These are phyloP conservation scores for Fusarium citri DNA, from an alignment of 2,329 filamentous ascomycete species.

Conservation along the genomic window DNA sequence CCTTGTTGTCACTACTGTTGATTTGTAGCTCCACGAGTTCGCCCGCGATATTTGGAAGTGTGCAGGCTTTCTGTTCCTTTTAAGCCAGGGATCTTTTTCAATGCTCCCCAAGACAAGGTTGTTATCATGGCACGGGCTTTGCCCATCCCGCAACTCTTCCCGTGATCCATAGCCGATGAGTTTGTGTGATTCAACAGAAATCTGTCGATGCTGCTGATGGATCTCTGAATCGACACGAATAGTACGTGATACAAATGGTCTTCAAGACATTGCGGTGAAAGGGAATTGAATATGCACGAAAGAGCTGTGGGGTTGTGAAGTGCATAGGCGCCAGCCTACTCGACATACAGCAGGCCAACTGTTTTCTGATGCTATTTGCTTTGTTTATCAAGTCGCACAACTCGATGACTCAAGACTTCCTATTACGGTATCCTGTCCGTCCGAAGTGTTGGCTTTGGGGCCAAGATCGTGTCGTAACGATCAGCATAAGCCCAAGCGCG, in stretches of 20 bases:
- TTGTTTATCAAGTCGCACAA: conserved; percentile 29
- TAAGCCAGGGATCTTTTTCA: conserved; percentile 33
- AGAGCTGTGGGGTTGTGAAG: conserved; percentile 5
- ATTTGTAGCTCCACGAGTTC: conserved; percentile 31
- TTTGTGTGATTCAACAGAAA: background rate
- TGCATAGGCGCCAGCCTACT: conserved; percentile 43
- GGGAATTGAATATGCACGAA: background rate
- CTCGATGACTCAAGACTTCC: conserved; percentile 20
- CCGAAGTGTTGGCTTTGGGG: conserved; percentile 25
- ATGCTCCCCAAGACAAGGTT: conserved; percentile 32
- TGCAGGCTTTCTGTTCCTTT: conserved; percentile 27
- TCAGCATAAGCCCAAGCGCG: conserved; percentile 29
- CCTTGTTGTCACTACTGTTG: conserved; percentile 5
- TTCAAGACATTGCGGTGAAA: background rate
- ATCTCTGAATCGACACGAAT: background rate
- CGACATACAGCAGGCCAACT: conserved; percentile 10
- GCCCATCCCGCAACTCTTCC: conserved; percentile 24
- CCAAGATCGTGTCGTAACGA: conserved; percentile 29
- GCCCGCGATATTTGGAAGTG: background rate
- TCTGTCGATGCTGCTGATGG: background rate
- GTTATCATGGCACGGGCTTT: background rate
- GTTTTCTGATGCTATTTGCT: conserved; percentile 33
- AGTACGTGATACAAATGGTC: background rate
- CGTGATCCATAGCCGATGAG: conserved; percentile 17
- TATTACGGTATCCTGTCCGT: conserved; percentile 30